Evolutionary conservation across 1,284 basidiomycete genomes (phyloP).

Genomic region (Puccinia novopanici): DNA sequence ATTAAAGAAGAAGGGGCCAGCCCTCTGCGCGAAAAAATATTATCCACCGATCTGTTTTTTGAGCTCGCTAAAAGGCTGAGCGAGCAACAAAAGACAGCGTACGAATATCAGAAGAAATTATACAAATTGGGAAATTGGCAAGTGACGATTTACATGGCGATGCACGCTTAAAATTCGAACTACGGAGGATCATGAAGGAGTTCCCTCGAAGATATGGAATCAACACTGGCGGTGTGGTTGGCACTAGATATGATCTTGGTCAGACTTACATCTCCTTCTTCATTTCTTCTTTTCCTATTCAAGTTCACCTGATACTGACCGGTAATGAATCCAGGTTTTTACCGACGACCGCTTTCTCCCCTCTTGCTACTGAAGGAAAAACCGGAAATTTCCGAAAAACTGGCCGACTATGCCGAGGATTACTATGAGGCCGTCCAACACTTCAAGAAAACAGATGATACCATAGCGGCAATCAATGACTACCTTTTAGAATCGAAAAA

Average conservation of each 20-base stretch:
- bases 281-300: not conserved
- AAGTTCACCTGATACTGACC: not conserved
- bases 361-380: not conserved
- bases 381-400: not conserved
- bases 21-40: not conserved
- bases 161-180: not conserved
- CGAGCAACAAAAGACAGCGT: not conserved
- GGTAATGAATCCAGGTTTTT: not conserved
- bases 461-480: not conserved
- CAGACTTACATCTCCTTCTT: not conserved
- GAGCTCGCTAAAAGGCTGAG: not conserved
- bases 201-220: not conserved
- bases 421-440: not conserved
- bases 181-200: not conserved
- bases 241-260: not conserved
- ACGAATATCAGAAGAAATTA: not conserved
- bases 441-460: not conserved
- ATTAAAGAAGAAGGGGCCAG: not conserved
- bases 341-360: slow-evolving; percentile 1
- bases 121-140: not conserved
- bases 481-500: not conserved
- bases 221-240: not conserved
- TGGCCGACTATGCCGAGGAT: not conserved
- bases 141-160: not conserved
- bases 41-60: not conserved